Base-by-base conservation (phyloP, 768 basidiomycete species). In the Grammothele lineata region DNA sequence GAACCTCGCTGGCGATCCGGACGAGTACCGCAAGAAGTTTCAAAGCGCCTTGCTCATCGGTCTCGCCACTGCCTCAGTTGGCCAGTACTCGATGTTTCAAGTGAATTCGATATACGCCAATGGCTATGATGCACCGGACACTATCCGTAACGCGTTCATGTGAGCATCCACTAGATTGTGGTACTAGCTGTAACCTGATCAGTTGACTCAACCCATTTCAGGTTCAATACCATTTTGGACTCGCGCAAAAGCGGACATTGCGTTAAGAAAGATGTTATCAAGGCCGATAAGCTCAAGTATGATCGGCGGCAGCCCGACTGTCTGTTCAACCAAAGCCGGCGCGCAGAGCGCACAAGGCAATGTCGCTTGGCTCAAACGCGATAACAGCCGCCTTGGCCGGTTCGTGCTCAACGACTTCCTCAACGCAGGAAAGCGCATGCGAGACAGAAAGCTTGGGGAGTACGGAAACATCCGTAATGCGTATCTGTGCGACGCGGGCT, bases 201-300 rank as follows among this genome's bases (percentile, higher is more conserved):
- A 26, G 4, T 10, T 18, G 15, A 24, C 5, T 23, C 45, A 48
- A 18, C 21, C 46, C n/a, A 8, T 26, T 5, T 26, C 45, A 90
- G 87, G 66, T 87, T 85, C 51, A 78, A 76, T 6, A 80, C 75
- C 1, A 67, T 83, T 8, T 68, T 90, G 8, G 87, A 90, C 64
- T 73, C 83, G 0, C 74, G 73, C 37, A 89, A 89, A 61, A 82
- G 81, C 15, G 87, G 87, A 0, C 68, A 77, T 4, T 69, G 72
- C 2, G 72, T 88, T 37, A 75, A 71, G 45, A 24, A 40, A 0
- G 52, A 59, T 0, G 61, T 81, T 2, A 75, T 75, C 35, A 45
- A 66, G 0, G 9, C 47, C 0, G 83, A 88, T 55, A 48, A 43
- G 22, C 48, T 50, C 3, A 37, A 25, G 6, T 85, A 69, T 55